phyloP scores from a whole-genome alignment of 495 filamentous ascomycete species.

The Hyaloscypha variabilis region DNA sequence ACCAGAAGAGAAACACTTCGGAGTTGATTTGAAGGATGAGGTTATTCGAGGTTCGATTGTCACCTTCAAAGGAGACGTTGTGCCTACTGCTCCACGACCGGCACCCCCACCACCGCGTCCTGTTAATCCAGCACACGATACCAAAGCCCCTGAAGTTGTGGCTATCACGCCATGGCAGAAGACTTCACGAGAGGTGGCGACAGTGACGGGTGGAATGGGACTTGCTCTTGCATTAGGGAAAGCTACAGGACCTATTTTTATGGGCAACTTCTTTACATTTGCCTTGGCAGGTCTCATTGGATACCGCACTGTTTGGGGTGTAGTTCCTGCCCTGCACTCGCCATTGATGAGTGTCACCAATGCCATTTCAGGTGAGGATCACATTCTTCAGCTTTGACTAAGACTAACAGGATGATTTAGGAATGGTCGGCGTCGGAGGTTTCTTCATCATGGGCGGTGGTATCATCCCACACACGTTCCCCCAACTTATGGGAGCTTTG shows the following conservation, averaged over 20 bases:
- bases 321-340: slow-evolving; percentile 74
- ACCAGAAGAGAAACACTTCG: slow-evolving; percentile 72
- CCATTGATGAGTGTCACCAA: slow-evolving; percentile 88
- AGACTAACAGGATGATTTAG: slow-evolving; percentile 27
- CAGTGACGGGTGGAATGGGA: slow-evolving; percentile 73
- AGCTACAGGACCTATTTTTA: slow-evolving; percentile 74
- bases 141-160: slow-evolving; percentile 57
- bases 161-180: slow-evolving; percentile 79
- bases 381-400: background rate
- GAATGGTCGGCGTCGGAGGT: slow-evolving; percentile 81
- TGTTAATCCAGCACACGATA: slow-evolving; percentile 42
- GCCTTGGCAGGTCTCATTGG: slow-evolving; percentile 77
- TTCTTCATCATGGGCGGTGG: slow-evolving; percentile 82
- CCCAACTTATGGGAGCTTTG: slow-evolving; percentile 71
- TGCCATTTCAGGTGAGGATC: slow-evolving; percentile 68
- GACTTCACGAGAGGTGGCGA: slow-evolving; percentile 66
- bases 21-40: slow-evolving; percentile 75
- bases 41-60: slow-evolving; percentile 81
- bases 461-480: slow-evolving; percentile 71
- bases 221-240: slow-evolving; percentile 73
- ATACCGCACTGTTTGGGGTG: slow-evolving; percentile 82
- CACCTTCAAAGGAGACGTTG: slow-evolving; percentile 69
- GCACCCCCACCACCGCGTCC: slow-evolving; percentile 63
- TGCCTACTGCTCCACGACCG: slow-evolving; percentile 71
- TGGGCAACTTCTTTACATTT: slow-evolving; percentile 80